Evolutionary conservation across 495 filamentous ascomycete species (phyloP), one percentile per base, ranked within the genome.

Genomic region (Cairneyella variabilis): DNA sequence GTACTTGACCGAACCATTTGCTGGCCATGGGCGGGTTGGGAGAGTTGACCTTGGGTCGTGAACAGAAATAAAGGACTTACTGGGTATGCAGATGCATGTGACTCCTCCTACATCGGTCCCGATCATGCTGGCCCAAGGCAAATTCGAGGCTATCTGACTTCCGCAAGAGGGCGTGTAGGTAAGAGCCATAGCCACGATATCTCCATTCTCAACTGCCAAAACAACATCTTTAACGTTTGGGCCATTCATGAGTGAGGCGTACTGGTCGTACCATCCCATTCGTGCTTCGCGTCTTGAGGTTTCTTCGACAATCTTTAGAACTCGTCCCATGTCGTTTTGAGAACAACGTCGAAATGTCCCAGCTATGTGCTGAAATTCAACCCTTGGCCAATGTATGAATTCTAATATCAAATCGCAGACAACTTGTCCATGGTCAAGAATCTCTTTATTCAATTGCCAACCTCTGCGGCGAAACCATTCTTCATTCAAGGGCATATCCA

Each of bases 381-480:
- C 25, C 6, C 68, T 65, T 41, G 70, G 62, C 77, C 77, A 82
- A 54, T 78, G 73, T 25, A 71, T 66, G 38, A 83, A 75, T 14
- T 69, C 67, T 27, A 84, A 69, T 45, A 83, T 55, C 64, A 83
- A 72, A 66, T 85, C 82, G 56, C 72, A 73, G n/a, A 77, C 68
- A 50, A 75, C 69, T 51, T 74, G 70, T 6, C 74, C 76, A 28
- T 60, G 64, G 2, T 74, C 74, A 12, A 71, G 67, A 22, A 57
- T 52, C 26, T 71, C 68, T 20, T 71, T 67, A 40, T 74, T 66
- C 40, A 83, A 66, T 41, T 71, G 69, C 82, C 82, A 85, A 27
- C 73, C 76, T 50, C 79, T 71, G 46, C 74, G 76, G 30, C 66
- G 61, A 58, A 85, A 84, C 82, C 82, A 85, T 21, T 74, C 70